phyloP scores from a whole-genome alignment of 805 yeast genomes.

The Starmerella sp. region DNA sequence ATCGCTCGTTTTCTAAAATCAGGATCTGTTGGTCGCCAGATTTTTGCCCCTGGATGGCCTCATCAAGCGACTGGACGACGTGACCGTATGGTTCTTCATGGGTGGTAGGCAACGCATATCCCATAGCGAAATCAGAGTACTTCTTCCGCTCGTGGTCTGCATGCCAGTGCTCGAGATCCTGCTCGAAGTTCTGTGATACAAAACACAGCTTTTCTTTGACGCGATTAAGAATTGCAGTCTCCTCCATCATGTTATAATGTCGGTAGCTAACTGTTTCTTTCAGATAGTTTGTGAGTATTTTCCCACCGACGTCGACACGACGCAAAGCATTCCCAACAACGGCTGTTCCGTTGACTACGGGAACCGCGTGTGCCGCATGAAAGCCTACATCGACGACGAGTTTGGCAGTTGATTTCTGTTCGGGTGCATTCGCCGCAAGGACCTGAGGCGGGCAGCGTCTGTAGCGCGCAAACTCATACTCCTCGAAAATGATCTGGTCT shows the following conservation, averaged over 20 bases:
- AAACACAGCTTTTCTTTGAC: constrained; percentile 71
- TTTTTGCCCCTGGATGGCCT: constrained; percentile 16
- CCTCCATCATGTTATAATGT: constrained; percentile 89
- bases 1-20: constrained; percentile 68
- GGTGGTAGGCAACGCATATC: constrained; percentile 59
- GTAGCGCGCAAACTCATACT: constrained; percentile 65
- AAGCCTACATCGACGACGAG: constrained; percentile 82
- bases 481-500: constrained; percentile 90
- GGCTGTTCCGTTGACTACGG: constrained; percentile 65
- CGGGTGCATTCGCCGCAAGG: constrained; percentile 19
- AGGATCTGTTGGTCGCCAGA: constrained; percentile 49
- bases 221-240: constrained; percentile 68
- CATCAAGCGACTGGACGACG: constrained; percentile 32
- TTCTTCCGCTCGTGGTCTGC: constrained; percentile 11
- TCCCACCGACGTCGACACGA: constrained; percentile 78
- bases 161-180: constrained; percentile 36
- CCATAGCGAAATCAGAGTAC: constrained; percentile 34
- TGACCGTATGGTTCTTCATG: constrained; percentile 41
- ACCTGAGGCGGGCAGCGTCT: constrained; percentile 44
- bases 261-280: constrained; percentile 79
- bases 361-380: constrained; percentile 76
- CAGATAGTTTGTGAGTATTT: constrained; percentile 66
- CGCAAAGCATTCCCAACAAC: constrained; percentile 75
- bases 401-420: constrained; percentile 41
- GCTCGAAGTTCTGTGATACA: constrained; percentile 49